Base-by-base conservation (phyloP, 1,139 yeast genomes). In the Casaregolazyma lundiana region DNA sequence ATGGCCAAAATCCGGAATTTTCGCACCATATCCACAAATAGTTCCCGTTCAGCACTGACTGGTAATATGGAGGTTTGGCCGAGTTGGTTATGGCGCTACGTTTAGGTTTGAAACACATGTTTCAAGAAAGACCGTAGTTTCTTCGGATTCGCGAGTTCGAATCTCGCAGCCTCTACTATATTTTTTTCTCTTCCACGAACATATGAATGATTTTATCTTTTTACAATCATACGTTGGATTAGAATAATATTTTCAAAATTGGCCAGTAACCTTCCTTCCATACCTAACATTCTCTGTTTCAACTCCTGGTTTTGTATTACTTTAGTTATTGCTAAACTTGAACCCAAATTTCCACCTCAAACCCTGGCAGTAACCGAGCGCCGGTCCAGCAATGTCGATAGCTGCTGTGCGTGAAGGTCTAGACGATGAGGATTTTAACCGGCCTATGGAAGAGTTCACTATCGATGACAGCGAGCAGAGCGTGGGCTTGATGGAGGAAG, bases 41-140 rank as follows among this genome's bases (percentile, higher is more conserved):
- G 11, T 2, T 7, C 21, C 17, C 9, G 18, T 15, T 4, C 3
- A 11, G 17, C 18, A 18, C 13, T 9, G 7, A 16, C 32, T 18
- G 34, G 36, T 17, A 35, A 26, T 35, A 16, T 36, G 36, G 45
- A 35, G 38, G 45, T 42, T 35, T 42, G 45, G 45, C 45, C 45
- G 45, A 42, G 45, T 42, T 42, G 45, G 45, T 42, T 42, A 42
- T 42, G 45, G 45, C 45, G 45, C 45, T 42, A 42, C 45, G 45
- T 42, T 42, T 42, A 42, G 45, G 45, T 40, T 35, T 32, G 19
- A 26, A 30, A 30, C 11, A 37, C 26, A 18, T 17, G 35, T 24
- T 19, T 35, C 32, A 18, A 40, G 15, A 32, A 40, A 32, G 19
- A 30, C 45, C 45, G 45, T 42, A 42, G 45, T 42, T 42, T 42